Evolutionary conservation across 2,329 filamentous ascomycete species (phyloP).

Genomic region (Biscogniauxia mediterranea): DNA sequence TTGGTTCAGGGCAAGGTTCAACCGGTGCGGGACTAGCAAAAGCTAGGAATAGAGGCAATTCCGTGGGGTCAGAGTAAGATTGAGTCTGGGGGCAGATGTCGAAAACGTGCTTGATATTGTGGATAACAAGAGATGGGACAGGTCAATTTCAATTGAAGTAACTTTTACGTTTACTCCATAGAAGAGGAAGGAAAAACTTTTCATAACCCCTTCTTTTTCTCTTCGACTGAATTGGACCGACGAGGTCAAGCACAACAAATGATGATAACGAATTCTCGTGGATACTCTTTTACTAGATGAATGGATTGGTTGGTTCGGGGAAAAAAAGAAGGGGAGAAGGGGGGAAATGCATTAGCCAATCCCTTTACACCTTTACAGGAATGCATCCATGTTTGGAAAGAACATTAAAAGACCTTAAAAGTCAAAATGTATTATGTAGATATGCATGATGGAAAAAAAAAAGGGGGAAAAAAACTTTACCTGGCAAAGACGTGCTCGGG

Average conservation of each 20-base stretch:
- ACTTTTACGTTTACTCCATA: too few species aligned
- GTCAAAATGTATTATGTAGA: too few species aligned
- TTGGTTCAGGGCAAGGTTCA: constrained; percentile 16
- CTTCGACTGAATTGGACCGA: background rate
- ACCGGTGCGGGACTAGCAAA: constrained; percentile 3
- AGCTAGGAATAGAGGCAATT: constrained; percentile 3
- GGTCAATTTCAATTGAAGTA: background rate
- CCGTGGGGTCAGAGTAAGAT: constrained; percentile 7
- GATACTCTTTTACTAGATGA: too few species aligned
- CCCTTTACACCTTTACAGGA: background rate
- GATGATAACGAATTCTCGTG: too few species aligned
- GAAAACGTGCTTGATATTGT: background rate
- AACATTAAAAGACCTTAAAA: background rate
- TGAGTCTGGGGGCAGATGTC: background rate
- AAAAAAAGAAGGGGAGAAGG: too few species aligned
- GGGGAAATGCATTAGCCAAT: background rate
- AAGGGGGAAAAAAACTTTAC: too few species aligned
- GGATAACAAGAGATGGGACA: background rate
- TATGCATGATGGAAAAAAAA: too few species aligned
- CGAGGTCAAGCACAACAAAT: background rate
- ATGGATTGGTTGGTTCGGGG: background rate
- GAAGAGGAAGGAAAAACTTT: background rate
- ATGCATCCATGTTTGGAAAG: background rate
- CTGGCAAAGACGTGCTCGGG: too few species aligned
- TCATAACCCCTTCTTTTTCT: background rate